Base-by-base conservation (phyloP, 2,329 filamentous ascomycete species). In the Fusarium tricinctum region DNA sequence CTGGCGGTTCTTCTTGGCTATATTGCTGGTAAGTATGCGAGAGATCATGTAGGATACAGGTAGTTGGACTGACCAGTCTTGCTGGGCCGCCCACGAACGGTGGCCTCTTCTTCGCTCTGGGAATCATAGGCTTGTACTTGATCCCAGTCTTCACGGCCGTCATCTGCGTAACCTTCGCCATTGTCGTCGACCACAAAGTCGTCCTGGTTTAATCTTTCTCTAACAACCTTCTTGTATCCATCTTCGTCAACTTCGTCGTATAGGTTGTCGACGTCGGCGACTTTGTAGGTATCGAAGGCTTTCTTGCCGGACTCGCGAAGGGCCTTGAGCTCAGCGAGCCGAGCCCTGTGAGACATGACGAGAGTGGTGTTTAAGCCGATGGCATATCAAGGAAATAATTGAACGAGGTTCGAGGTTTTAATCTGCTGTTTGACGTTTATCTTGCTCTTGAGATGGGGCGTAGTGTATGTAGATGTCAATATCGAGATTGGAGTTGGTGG, bases 101-200 rank as follows among this genome's bases (percentile, higher is more conserved):
- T 77, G 50, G 73, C 55, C 10, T 80, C 76, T 5, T 73, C 74
- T 42, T 97, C 93, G 65, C 89, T 94, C 63, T 96, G 93, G 35
- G 90, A 92, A 66, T 91, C 86, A 78, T 91, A 88, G 67, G 86
- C 84, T 62, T 85, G 85, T 61, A 91, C 86, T 73, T 91, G 88
- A 79, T 95, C 90, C 94, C 95, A 95, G 74, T 98, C 96, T 81
- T 97, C 94, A 56, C 96, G 91, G 63, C 96, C 96, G 76, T 98
- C 96, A 78, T 98, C 95, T 70, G 93, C 95, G 76, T 99, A 99
- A 38, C 96, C 95, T 77, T 95, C 93, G 75, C 95, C 95, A 82
- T 97, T 97, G 82, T 99, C 96, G 82, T 98, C 96, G 63, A 99
- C 94, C 52, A 99, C 95, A 75, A 99, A 99, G 81, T 99, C 96